A percentile compares a stretch with the other conserved stretches of the same genome.
Conservation (phyloP, 2,329 filamentous ascomycete genomes). For the Phoma sp. region DNA sequence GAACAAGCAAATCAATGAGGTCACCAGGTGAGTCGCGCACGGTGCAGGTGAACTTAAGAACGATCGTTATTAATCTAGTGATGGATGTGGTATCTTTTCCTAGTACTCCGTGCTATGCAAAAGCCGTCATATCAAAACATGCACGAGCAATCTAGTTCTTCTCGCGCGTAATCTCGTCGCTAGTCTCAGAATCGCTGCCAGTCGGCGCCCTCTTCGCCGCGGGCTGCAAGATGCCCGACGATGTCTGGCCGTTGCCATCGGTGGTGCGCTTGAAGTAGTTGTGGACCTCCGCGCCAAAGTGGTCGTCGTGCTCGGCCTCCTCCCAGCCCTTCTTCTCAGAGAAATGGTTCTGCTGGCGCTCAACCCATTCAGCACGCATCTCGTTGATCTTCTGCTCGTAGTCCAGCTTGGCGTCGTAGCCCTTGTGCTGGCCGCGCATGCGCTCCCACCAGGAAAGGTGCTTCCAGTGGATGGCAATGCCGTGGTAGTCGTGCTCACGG, state of each 20-base stretch:
- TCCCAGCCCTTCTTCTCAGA: constrained; percentile 39
- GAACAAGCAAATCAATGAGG: background rate
- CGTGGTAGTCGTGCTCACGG: constrained; percentile 83
- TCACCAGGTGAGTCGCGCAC: background rate
- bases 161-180: constrained; percentile 14
- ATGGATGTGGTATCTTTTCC: constrained; percentile 15
- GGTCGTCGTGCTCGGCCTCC: constrained; percentile 36
- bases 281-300: constrained; percentile 39
- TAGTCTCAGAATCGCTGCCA: constrained; percentile 16
- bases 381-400: constrained; percentile 84
- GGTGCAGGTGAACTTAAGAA: background rate
- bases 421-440: constrained; percentile 75
- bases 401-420: constrained; percentile 80
- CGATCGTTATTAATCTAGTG: constrained; percentile 9
- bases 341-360: constrained; percentile 61
- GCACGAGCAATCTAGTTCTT: constrained; percentile 2
- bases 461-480: constrained; percentile 86
- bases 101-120: constrained; percentile 6
- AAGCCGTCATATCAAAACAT: background rate
- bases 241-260: constrained; percentile 21
- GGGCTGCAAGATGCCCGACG: constrained; percentile 17
- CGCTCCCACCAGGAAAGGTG: constrained; percentile 92
- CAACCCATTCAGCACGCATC: constrained; percentile 65
- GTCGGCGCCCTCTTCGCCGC: constrained; percentile 19
- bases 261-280: constrained; percentile 43